A percentile compares a stretch with the other conserved stretches of the same genome.
phyloP scores from a whole-genome alignment of 306 rosid species.

The Comarum palustre region DNA sequence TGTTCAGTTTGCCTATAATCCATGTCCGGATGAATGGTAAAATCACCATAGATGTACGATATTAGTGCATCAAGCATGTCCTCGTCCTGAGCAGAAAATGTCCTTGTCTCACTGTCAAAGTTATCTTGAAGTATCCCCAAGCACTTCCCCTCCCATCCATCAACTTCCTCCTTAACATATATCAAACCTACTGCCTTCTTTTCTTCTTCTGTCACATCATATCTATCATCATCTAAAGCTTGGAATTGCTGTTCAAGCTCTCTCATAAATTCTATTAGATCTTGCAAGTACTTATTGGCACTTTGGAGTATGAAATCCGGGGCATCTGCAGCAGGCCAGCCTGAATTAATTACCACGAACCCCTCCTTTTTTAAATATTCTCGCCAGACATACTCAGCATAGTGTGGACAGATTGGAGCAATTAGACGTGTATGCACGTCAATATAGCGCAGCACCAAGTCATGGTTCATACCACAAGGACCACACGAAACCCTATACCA shows the following conservation, averaged over 20 bases:
- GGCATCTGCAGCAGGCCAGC: conserved; percentile 74
- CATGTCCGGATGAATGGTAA: conserved; percentile 49
- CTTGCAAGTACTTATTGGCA: conserved; percentile 82
- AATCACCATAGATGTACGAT: conserved; percentile 24
- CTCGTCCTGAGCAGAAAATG: conserved; percentile 45
- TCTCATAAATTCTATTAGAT: conserved; percentile 68
- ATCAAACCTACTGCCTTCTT: conserved; percentile 53
- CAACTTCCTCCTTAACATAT: conserved; percentile 73
- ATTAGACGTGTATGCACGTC: conserved; percentile 90
- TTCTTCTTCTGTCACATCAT: conserved; percentile 45
- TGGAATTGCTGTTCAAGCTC: conserved; percentile 66
- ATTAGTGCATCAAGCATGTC: conserved; percentile 61
- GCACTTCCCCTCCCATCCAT: conserved; percentile 89
- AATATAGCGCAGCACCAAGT: conserved; percentile 79
- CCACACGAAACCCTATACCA: conserved; percentile 85
- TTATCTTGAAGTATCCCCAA: conserved; percentile 55
- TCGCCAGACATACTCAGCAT: conserved; percentile 83
- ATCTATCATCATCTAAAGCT: conserved; percentile 28
- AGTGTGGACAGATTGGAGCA: conserved; percentile 89
- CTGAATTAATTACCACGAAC: conserved; percentile 64
- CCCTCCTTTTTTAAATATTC: conserved; percentile 74
- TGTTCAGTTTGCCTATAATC: conserved; percentile 57
- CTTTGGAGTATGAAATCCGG: conserved; percentile 70
- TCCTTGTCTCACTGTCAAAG: conserved; percentile 40
- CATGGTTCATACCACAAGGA: conserved; percentile 63